A percentile compares a stretch with the other conserved stretches of the same genome.
Evolutionary conservation across 192 early-diverging fungal genomes (phyloP).

Genomic region (Backusella circina): DNA sequence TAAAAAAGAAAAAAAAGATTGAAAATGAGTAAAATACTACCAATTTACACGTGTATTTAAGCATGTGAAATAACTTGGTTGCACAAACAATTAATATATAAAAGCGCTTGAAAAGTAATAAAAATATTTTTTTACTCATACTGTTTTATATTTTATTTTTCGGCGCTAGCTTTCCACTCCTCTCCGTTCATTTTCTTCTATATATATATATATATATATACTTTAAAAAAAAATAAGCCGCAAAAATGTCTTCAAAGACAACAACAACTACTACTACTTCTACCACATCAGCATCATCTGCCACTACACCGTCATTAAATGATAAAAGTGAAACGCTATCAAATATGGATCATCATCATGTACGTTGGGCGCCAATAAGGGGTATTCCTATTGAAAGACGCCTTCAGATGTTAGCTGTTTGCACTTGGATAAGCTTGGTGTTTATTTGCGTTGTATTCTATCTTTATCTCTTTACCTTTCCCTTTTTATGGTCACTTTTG

Average conservation of each 20-base stretch:
- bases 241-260: slow-evolving; percentile 4
- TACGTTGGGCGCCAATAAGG: slow-evolving; percentile 58
- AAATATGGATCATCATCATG: slow-evolving; percentile 4
- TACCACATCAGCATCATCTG: background rate
- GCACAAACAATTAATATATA: background rate
- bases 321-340: background rate
- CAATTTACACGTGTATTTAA: slow-evolving; percentile 3
- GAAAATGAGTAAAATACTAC: background rate
- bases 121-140: background rate
- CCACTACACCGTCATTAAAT: background rate
- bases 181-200: slow-evolving; percentile 1
- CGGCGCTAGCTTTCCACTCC: background rate
- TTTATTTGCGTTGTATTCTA: slow-evolving; percentile 56
- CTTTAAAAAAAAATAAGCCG: background rate
- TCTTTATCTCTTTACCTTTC: slow-evolving; percentile 54
- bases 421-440: slow-evolving; percentile 58
- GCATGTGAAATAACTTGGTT: background rate
- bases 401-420: slow-evolving; percentile 60
- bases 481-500: slow-evolving; percentile 52
- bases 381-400: slow-evolving; percentile 61
- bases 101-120: background rate
- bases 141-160: background rate
- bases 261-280: background rate
- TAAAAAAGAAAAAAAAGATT: background rate
- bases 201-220: background rate